Percentiles rank a stretch among this genome's conserved stretches.
Evolutionary conservation across 495 filamentous ascomycete species (phyloP).

Genomic region (Hypoxylon fuscum): DNA sequence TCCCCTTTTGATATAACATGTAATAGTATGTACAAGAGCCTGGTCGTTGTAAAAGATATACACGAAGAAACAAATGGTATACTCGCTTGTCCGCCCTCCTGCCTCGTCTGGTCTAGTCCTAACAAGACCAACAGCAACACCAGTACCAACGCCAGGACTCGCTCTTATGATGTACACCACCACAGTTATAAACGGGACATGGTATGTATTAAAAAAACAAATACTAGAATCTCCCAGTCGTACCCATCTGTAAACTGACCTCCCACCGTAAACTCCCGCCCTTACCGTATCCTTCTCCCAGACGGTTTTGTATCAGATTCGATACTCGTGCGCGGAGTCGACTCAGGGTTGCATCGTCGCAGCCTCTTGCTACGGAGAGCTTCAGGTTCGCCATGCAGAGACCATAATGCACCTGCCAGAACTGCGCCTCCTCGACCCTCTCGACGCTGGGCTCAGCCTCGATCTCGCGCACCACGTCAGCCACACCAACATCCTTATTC

Average conservation of each 20-base stretch:
- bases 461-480: constrained; percentile 83
- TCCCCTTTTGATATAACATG: background rate
- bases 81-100: constrained; percentile 3
- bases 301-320: constrained; percentile 80
- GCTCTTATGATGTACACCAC: constrained; percentile 2
- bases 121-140: constrained; percentile 2
- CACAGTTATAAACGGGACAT: background rate
- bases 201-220: background rate
- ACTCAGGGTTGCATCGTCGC: constrained; percentile 69
- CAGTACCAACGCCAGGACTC: background rate
- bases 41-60: constrained; percentile 17
- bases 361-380: constrained; percentile 67
- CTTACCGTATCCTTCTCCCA: constrained; percentile 86
- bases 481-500: constrained; percentile 62
- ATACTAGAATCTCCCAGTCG: constrained; percentile 38
- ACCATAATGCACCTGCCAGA: constrained; percentile 99
- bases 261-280: constrained; percentile 87
- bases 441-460: constrained; percentile 78
- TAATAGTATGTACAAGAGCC: constrained; percentile 25
- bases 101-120: constrained; percentile 9
- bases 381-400: constrained; percentile 95
- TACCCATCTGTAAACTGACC: constrained; percentile 66
- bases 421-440: constrained; percentile 84
- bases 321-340: constrained; percentile 77
- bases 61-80: constrained; percentile 10